Base-by-base conservation (phyloP, 2,329 filamentous ascomycete species). In the Exophiala lecanii-corni region DNA sequence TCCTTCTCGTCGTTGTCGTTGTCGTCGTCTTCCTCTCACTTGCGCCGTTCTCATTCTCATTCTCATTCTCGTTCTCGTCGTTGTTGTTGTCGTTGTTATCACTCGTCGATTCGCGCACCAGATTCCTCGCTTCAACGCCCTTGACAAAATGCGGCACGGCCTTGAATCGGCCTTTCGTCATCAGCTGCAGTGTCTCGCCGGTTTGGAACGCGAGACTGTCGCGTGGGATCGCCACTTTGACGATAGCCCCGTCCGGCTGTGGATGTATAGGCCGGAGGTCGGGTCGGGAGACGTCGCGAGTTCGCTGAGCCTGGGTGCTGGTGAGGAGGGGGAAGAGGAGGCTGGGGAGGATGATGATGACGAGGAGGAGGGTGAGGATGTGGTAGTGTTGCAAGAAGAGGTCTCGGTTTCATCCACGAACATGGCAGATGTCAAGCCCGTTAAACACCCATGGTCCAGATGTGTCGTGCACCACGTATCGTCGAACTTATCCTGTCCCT, bases 141-240 rank as follows among this genome's bases (percentile, higher is more conserved):
- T 84, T 76, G 6, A 98, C 92, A 64, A 94, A 97, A 70, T 98
- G 92, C 54, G 92, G 91, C 48, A 97, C 92, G 1, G 92, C 92
- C 66, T 84, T 87, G 72, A 98, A 95, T 59, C 79, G 81, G 7
- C 92, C 92, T n/a, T 77, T 72, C 0, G 91, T 97, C 61, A 98
- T 96, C 45, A 87, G 74, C 67, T 97, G 84, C 38, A 98, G 71
- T 1, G 91, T 84, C 68, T 96, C 88, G 2, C 91, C 92, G 0
- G 91, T 98, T 71, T 98, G 91, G 62, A 98, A 98, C 1, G 87
- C 92, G 37, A 98, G 82, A 64, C 88, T 92, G 61, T 94, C 89
- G 31, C 82, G 76, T 1, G 91, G 92, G 53, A 98, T 96, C 60
- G 82, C 81, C 55, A 97, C 88, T 65, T 97, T 92, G n/a, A 89